Conservation (phyloP, 768 basidiomycete genomes). For the Collybiopsis luxurians region DNA sequence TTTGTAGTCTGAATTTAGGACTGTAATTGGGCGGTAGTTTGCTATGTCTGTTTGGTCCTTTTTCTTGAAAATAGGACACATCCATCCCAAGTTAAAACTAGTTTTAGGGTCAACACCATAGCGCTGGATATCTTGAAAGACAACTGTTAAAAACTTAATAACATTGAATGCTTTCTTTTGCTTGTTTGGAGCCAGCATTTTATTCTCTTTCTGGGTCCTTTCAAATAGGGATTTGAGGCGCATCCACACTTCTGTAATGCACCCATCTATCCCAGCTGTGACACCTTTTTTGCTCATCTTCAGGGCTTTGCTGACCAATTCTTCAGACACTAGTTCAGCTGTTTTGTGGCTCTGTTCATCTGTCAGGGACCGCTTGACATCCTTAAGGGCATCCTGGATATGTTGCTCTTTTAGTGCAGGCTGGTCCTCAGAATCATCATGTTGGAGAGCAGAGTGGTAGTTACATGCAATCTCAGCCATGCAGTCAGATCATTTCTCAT, state of each 20-base stretch:
- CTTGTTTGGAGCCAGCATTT: not conserved
- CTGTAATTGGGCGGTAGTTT: conserved; percentile 19
- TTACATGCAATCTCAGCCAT: conserved; percentile 13
- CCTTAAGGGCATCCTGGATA: not conserved
- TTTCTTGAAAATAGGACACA: conserved; percentile 10
- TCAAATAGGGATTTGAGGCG: too few relatives aligned
- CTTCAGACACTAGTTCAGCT: too few relatives aligned
- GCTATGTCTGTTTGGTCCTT: conserved; percentile 15
- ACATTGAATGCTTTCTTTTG: not conserved
- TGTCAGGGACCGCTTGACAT: not conserved
- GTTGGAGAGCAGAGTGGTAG: conserved; percentile 10
- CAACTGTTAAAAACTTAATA: not conserved
- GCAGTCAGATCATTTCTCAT: not conserved
- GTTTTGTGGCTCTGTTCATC: not conserved
- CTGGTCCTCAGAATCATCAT: not conserved
- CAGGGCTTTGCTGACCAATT: too few relatives aligned
- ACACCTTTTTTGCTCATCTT: too few relatives aligned
- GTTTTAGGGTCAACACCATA: conserved; percentile 1
- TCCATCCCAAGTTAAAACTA: conserved; percentile 18
- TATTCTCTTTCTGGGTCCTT: not conserved
- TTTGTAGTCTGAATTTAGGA: conserved; percentile 27
- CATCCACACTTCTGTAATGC: too few relatives aligned
- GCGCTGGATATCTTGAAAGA: conserved; percentile 15
- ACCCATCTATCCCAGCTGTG: too few relatives aligned
- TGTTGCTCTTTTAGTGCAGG: not conserved